phyloP scores from a whole-genome alignment of 495 filamentous ascomycete genomes.

The Baudoinia panamericana region DNA sequence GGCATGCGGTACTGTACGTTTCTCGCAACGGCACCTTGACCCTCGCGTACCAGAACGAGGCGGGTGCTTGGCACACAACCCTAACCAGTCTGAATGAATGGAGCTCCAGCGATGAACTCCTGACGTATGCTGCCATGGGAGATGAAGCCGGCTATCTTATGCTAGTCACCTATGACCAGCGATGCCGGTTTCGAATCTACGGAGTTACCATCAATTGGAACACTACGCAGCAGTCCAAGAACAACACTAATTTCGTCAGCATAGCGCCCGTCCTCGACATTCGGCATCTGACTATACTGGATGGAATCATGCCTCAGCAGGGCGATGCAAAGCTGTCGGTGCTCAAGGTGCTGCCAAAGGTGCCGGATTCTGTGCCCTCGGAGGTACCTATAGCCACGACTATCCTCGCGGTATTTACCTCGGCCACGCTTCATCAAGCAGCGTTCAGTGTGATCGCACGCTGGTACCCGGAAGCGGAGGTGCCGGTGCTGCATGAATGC shows the following conservation, averaged over 20 bases:
- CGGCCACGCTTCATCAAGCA: slow-evolving; percentile 47
- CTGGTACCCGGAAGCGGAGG: slow-evolving; percentile 58
- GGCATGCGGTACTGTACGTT: slow-evolving; percentile 7
- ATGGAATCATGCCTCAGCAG: slow-evolving; percentile 27
- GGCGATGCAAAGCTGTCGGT: slow-evolving; percentile 41
- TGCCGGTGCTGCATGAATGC: slow-evolving; percentile 50
- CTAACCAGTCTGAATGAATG: slow-evolving; percentile 56
- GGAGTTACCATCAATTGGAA: slow-evolving; percentile 31
- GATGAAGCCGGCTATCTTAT: slow-evolving; percentile 43
- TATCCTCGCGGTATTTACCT: slow-evolving; percentile 59
- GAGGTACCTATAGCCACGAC: slow-evolving; percentile 38
- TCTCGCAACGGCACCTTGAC: slow-evolving; percentile 2
- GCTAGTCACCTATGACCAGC: slow-evolving; percentile 24
- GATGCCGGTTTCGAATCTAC: slow-evolving; percentile 25
- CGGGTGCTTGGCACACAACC: slow-evolving; percentile 43
- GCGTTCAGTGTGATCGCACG: slow-evolving; percentile 56
- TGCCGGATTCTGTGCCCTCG: slow-evolving; percentile 33
- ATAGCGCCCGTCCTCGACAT: slow-evolving; percentile 13
- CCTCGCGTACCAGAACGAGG: slow-evolving; percentile 15
- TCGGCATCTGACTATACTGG: slow-evolving; percentile 24
- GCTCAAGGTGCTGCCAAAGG: slow-evolving; percentile 51
- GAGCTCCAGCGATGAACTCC: slow-evolving; percentile 50
- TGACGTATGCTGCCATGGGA: slow-evolving; percentile 70
- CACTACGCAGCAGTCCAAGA: slow-evolving; percentile 13
- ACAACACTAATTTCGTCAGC: not conserved